phyloP scores from a whole-genome alignment of 495 filamentous ascomycete genomes.

The Schizothecium vesticola region DNA sequence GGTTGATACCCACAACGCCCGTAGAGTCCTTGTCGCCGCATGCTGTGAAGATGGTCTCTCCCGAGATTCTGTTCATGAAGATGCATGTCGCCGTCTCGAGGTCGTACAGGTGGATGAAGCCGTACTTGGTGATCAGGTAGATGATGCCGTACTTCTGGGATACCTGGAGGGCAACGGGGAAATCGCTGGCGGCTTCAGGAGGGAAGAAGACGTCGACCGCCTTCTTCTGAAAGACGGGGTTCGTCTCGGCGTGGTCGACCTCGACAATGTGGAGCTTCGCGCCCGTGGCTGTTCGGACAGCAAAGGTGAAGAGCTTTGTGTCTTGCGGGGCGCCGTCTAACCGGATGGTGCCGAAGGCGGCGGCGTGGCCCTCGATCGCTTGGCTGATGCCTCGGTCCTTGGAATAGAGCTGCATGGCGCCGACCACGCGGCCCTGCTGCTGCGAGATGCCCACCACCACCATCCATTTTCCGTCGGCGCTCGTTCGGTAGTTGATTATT shows the following conservation, averaged over 20 bases:
- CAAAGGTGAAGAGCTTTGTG: slow-evolving; percentile 94
- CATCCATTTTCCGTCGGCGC: slow-evolving; percentile 96
- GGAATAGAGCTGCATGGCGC: slow-evolving; percentile 95
- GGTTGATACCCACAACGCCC: slow-evolving; percentile 91
- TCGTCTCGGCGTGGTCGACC: slow-evolving; percentile 85
- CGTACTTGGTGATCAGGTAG: slow-evolving; percentile 97
- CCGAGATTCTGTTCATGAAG: slow-evolving; percentile 99
- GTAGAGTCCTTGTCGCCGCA: slow-evolving; percentile 75
- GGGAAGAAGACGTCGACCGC: slow-evolving; percentile 98
- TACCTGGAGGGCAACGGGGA: slow-evolving; percentile 97
- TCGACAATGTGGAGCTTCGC: slow-evolving; percentile 98
- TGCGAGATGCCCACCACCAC: slow-evolving; percentile 93
- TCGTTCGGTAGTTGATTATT: slow-evolving; percentile 99
- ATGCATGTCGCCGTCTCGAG: slow-evolving; percentile 95
- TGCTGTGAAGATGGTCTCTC: slow-evolving; percentile 97
- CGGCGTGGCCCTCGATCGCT: slow-evolving; percentile 95
- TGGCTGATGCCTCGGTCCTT: slow-evolving; percentile 94
- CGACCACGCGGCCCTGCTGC: slow-evolving; percentile 86
- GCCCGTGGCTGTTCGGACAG: slow-evolving; percentile 77
- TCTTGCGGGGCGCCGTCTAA: slow-evolving; percentile 84
- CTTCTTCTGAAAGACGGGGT: slow-evolving; percentile 87
- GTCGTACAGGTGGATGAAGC: slow-evolving; percentile 98
- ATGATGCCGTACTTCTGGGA: slow-evolving; percentile 92
- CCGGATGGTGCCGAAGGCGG: slow-evolving; percentile 84
- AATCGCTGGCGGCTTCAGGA: slow-evolving; percentile 87